Conservation (phyloP, 108 stramenopile genomes). For the Cylindrotheca closterium region DNA sequence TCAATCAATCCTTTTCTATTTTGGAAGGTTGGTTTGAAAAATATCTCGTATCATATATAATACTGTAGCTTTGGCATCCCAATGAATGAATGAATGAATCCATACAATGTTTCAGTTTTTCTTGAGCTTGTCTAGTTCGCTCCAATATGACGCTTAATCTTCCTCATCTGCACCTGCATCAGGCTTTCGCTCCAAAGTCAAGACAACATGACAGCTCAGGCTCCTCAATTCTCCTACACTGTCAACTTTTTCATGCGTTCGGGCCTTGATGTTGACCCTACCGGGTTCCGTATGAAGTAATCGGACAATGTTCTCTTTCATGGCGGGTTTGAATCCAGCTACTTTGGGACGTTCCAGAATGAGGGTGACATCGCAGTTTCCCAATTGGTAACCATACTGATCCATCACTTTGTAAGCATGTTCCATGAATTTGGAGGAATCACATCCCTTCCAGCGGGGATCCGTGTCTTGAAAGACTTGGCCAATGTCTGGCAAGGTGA, state of each 20-base stretch:
- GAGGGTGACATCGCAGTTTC: constrained; percentile 89
- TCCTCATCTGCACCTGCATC: too few relatives aligned
- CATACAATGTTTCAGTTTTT: too few relatives aligned
- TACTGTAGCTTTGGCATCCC: too few relatives aligned
- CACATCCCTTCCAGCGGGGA: constrained; percentile 92
- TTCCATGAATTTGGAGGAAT: constrained; percentile 94
- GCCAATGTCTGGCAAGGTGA: constrained; percentile 91
- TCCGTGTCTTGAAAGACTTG: constrained; percentile 96
- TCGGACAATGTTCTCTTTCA: constrained; percentile 92
- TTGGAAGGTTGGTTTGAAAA: too few relatives aligned
- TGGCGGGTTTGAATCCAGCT: constrained; percentile 84
- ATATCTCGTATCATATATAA: too few relatives aligned
- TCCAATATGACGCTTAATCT: too few relatives aligned
- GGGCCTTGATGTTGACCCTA: constrained; percentile 94
- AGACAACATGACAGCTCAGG: constrained; percentile 91
- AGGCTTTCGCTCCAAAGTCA: constrained; percentile 68
- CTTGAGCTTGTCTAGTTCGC: too few relatives aligned
- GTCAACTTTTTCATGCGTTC: constrained; percentile 94
- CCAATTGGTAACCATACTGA: constrained; percentile 81
- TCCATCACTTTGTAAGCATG: constrained; percentile 85
- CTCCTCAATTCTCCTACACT: constrained; percentile 90
- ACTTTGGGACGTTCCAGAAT: constrained; percentile 90
- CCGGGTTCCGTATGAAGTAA: constrained; percentile 79
- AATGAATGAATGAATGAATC: too few relatives aligned
- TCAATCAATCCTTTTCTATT: too few relatives aligned